A percentile compares a stretch with the other conserved stretches of the same genome.
These are phyloP conservation scores for Pythium insidiosum DNA, from an alignment of 352 stramenopile genomes.

Conservation along the genomic window DNA sequence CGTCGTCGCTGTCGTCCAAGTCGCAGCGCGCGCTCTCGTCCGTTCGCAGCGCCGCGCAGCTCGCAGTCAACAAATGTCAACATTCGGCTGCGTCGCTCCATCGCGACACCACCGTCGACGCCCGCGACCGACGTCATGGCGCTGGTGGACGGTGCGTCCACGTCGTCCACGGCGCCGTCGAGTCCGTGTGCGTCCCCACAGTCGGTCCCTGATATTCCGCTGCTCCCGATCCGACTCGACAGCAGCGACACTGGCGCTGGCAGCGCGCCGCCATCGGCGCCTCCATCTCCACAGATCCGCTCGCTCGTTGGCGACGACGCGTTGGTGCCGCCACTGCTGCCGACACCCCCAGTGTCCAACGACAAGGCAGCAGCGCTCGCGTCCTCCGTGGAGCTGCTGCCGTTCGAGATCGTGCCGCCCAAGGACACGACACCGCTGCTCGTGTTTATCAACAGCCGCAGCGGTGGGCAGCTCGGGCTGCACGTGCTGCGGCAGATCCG, in stretches of 20 bases:
- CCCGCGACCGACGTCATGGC: slow-evolving; percentile 10
- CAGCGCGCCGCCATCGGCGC: no score
- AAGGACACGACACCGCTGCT: slow-evolving; percentile 48
- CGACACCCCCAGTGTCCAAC: not conserved
- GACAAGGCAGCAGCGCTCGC: no score
- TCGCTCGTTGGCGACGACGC: not conserved
- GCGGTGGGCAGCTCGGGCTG: slow-evolving; percentile 89
- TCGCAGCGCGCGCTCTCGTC: slow-evolving; percentile 63
- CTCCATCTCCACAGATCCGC: no score
- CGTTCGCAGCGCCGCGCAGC: slow-evolving; percentile 51
- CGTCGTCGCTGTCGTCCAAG: slow-evolving; percentile 27
- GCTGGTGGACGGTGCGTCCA: slow-evolving; percentile 1
- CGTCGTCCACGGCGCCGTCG: slow-evolving; percentile 5
- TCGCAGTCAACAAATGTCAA: slow-evolving; percentile 72
- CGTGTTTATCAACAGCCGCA: slow-evolving; percentile 96
- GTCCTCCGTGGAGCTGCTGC: slow-evolving; percentile 24
- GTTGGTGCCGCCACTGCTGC: slow-evolving; percentile 4
- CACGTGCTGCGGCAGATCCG: slow-evolving; percentile 90
- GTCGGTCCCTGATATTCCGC: not conserved
- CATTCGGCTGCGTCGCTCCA: slow-evolving; percentile 44
- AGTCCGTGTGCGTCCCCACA: slow-evolving; percentile 2
- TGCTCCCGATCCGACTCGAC: not conserved
- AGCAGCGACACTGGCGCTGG: slow-evolving; percentile 3
- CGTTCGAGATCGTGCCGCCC: slow-evolving; percentile 48
- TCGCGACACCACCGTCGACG: not conserved